Percentiles rank a stretch among this genome's conserved stretches.
These are phyloP conservation scores for Nepenthes gracilis DNA, from an alignment of 148 eudicot species.

Conservation along the genomic window DNA sequence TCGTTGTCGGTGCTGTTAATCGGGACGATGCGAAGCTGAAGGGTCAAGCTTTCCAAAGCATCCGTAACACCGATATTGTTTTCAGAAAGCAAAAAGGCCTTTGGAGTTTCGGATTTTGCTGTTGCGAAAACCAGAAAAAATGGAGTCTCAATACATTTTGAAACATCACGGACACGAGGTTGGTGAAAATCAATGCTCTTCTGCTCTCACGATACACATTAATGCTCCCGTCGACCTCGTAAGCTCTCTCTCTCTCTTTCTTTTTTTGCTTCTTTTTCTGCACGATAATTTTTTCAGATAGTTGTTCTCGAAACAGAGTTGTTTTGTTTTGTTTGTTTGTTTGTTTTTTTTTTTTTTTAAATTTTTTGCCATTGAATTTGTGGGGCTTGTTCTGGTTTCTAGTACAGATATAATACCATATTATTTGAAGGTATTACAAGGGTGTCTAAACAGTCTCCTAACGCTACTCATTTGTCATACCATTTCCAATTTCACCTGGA, in stretches of 20 bases:
- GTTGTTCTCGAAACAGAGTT: neutral
- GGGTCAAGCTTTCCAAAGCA: too few species aligned
- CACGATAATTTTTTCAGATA: neutral
- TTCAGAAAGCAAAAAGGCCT: neutral
- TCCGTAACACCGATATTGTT: too few species aligned
- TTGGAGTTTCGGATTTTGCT: neutral
- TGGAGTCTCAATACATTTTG: neutral
- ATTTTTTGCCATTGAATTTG: too few species aligned
- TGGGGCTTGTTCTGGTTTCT: too few species aligned
- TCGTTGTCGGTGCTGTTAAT: neutral
- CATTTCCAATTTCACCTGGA: too few species aligned
- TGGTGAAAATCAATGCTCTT: constrained; percentile 28
- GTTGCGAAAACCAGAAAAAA: neutral
- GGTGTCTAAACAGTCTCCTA: too few species aligned
- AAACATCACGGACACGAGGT: constrained; percentile 27
- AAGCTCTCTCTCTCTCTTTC: constrained; percentile 4
- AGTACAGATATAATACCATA: too few species aligned
- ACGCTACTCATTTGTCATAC: too few species aligned
- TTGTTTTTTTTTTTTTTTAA: too few species aligned
- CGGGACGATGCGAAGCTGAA: too few species aligned
- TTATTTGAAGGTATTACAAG: too few species aligned
- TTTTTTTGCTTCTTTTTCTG: neutral
- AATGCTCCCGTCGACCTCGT: constrained; percentile 43
- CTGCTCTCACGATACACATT: constrained; percentile 28
- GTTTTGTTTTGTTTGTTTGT: too few species aligned